Evolutionary conservation across 148 eudicot genomes (phyloP).

Genomic region (Simmondsia chinensis): DNA sequence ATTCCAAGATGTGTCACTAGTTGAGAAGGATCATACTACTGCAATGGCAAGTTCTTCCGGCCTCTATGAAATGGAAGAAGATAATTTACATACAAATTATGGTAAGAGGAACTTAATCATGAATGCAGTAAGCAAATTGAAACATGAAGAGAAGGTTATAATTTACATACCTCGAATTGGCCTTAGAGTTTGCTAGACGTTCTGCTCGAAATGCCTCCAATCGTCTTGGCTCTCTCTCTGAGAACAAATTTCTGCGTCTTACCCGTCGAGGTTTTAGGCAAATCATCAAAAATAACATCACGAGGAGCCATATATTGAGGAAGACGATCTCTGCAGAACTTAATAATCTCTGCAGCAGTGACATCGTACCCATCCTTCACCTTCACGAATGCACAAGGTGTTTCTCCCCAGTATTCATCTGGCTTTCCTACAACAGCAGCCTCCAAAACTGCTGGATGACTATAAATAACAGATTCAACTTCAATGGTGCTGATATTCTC

Average conservation of each 20-base stretch:
- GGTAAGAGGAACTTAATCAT: too few species aligned
- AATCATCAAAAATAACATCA: conserved; percentile 37
- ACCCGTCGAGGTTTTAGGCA: conserved; percentile 62
- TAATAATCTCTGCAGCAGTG: conserved; percentile 30
- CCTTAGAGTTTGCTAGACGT: conserved; percentile 24
- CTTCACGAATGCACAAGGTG: conserved; percentile 56
- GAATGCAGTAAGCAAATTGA: too few species aligned
- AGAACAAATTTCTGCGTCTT: conserved; percentile 50
- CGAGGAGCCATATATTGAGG: conserved; percentile 59
- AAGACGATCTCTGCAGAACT: conserved; percentile 29
- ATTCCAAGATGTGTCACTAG: too few species aligned
- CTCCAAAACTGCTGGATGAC: conserved; percentile 42
- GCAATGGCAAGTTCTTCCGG: too few species aligned
- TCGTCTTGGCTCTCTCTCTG: conserved; percentile 33
- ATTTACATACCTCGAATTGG: neutral
- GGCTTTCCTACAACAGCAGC: conserved; percentile 55
- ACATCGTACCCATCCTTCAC: conserved; percentile 28
- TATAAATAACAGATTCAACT: conserved; percentile 41
- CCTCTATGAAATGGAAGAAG: too few species aligned
- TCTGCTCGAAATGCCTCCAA: conserved; percentile 37
- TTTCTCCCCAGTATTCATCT: conserved; percentile 50
- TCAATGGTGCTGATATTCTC: conserved; percentile 61
- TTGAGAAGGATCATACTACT: too few species aligned
- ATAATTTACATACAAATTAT: too few species aligned
- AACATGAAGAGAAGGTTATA: too few species aligned